Evolutionary conservation across 768 basidiomycete genomes (phyloP).

Genomic region (Mycena alexandri): DNA sequence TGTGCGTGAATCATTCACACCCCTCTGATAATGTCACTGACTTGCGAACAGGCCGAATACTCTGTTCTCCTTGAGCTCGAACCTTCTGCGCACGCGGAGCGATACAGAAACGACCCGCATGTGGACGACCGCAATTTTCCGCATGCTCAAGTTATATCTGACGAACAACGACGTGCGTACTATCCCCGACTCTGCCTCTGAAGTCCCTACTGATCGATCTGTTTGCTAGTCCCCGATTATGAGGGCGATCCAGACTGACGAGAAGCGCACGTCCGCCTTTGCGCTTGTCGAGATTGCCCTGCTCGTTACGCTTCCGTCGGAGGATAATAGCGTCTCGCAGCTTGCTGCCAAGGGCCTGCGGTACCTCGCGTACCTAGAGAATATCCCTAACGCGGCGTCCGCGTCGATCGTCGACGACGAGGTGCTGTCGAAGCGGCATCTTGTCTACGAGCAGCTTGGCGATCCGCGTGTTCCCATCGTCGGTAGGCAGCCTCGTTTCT

Average conservation of each 20-base stretch:
- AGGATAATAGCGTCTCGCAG: constrained; percentile 74
- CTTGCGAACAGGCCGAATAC: constrained; percentile 53
- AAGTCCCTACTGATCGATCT: not conserved
- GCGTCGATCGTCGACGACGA: constrained; percentile 67
- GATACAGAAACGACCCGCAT: constrained; percentile 75
- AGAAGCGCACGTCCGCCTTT: constrained; percentile 72
- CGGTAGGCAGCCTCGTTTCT: constrained; percentile 59
- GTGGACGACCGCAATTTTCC: constrained; percentile 75
- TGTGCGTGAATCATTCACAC: constrained; percentile 52
- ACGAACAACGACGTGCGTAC: constrained; percentile 60
- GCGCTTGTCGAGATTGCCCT: constrained; percentile 80
- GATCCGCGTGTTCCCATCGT: constrained; percentile 79
- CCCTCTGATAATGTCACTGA: constrained; percentile 8
- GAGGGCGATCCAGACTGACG: constrained; percentile 62
- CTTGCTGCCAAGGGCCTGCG: constrained; percentile 79
- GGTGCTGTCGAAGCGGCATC: constrained; percentile 75
- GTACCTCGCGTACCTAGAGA: constrained; percentile 75
- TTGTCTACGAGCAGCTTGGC: constrained; percentile 83
- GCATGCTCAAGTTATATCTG: constrained; percentile 69
- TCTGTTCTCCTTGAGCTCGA: constrained; percentile 65
- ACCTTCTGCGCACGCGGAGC: constrained; percentile 69
- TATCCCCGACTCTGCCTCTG: not conserved
- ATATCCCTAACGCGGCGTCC: constrained; percentile 68
- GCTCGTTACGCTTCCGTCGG: constrained; percentile 77
- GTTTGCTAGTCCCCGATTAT: constrained; percentile 55